Base-by-base conservation (phyloP, 2,329 filamentous ascomycete genomes). In the Escovopsis sp. region DNA sequence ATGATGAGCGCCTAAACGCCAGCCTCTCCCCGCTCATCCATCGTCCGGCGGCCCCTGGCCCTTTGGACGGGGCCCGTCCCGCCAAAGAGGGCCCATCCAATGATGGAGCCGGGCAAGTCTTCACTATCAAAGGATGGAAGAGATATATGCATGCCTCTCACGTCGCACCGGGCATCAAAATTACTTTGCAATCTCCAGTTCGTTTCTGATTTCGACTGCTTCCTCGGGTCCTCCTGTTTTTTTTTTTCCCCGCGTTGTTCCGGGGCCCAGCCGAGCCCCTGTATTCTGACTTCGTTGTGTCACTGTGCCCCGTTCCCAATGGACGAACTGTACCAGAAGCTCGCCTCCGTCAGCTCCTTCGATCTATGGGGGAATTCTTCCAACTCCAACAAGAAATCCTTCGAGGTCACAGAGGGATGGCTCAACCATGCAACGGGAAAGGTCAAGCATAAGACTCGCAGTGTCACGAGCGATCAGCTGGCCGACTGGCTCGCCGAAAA, bases 291-390 rank as follows among this genome's bases (percentile, higher is more conserved):
- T 36, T 15, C 19, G 19, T 6, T 18, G n/a, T 36, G 9, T 9
- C 34, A 36, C 19, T 6, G 19, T 36, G 12, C 34, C n/a, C 23
- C 12, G 7, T 23, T 9, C 12, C 5, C 26, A 19, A 59, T 59
- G 57, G 57, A 59, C 26, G 56, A 59, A 26, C 55, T 59, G 42
- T 59, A 57, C 40, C 45, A 52, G 6, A 59, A 57, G 38, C 52
- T 59, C 37, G 49, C 52, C 37, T 46, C 45, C 12, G 49, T 55
- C 40, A 47, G 51, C 38, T 46, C 45, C 10, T 50, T 56, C 40
- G 54, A 53, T 33, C 42, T 52, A 2, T 51, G 51, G 39, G 45
- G 45, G 4, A 47, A 48, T 15, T 43, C 43, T n/a, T 35, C 41
- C 3, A 49, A 46, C 4, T 46, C 47, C 4, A 39, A 53, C 10